These are phyloP conservation scores for Liquidambar formosana DNA, from an alignment of 164 flowering plant species.

Conservation along the genomic window DNA sequence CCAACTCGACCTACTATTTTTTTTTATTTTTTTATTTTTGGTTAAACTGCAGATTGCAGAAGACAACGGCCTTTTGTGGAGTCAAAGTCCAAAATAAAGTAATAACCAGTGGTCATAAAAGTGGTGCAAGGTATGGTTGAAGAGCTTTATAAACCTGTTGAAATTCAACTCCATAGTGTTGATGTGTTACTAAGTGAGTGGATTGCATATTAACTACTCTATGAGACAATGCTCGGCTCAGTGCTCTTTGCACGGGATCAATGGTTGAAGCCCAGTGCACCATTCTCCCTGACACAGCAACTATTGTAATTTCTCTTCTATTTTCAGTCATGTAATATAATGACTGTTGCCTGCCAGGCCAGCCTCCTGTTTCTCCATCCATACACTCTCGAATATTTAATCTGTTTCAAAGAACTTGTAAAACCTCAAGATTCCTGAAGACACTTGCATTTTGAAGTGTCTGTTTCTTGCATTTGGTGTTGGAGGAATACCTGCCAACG, in stretches of 20 bases:
- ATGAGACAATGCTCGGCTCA: conserved; percentile 93
- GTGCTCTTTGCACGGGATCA: conserved; percentile 90
- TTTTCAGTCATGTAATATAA: background rate
- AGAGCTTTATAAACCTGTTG: conserved; percentile 55
- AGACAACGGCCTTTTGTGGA: conserved; percentile 60
- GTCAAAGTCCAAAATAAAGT: conserved; percentile 24
- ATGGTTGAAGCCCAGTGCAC: conserved; percentile 98
- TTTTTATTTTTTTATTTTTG: conserved; percentile 14
- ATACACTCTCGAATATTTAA: too few species aligned
- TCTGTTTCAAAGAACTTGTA: too few species aligned
- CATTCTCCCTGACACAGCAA: conserved; percentile 92
- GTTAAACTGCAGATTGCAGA: conserved; percentile 64
- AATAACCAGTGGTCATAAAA: conserved; percentile 33
- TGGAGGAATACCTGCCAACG: too few species aligned
- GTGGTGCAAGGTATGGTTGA: conserved; percentile 90
- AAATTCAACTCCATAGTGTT: conserved; percentile 64
- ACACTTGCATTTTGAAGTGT: too few species aligned
- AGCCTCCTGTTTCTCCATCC: too few species aligned
- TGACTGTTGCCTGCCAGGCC: too few species aligned
- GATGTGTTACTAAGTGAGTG: conserved; percentile 93
- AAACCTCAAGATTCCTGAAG: too few species aligned
- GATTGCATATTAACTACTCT: conserved; percentile 98
- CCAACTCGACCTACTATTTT: too few species aligned
- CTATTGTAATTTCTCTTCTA: conserved; percentile 62
- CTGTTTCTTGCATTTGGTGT: too few species aligned